Evolutionary conservation across 2,329 filamentous ascomycete species (phyloP).

Genomic region (Curvularia eragrostidis): DNA sequence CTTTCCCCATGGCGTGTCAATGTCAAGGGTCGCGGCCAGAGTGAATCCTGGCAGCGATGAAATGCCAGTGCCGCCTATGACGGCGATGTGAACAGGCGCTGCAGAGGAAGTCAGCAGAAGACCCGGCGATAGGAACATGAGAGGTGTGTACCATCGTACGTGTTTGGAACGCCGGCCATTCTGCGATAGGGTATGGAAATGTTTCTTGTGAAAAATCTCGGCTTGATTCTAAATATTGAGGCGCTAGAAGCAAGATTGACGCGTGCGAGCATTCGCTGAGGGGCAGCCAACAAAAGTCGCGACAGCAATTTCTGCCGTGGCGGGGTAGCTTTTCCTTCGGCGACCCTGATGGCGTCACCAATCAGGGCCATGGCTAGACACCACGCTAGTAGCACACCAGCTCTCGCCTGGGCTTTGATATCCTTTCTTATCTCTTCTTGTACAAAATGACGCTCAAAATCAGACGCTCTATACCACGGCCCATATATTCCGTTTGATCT

Average conservation of each 20-base stretch:
- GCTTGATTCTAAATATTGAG: not conserved
- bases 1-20: constrained; percentile 85
- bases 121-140: not conserved
- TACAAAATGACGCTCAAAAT: not conserved
- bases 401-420: not conserved
- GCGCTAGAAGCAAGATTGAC: constrained; percentile 9
- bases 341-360: constrained; percentile 36
- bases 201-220: constrained; percentile 13
- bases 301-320: constrained; percentile 30
- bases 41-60: constrained; percentile 85
- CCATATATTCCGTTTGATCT: not conserved
- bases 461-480: no score
- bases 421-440: not conserved
- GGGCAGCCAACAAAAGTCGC: constrained; percentile 12
- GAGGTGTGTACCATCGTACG: constrained; percentile 37
- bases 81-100: constrained; percentile 59
- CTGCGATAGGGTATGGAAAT: constrained; percentile 39
- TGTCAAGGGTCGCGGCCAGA: constrained; percentile 78
- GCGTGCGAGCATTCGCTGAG: constrained; percentile 29
- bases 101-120: constrained; percentile 17
- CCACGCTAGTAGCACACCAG: not conserved
- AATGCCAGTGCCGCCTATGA: constrained; percentile 80
- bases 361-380: constrained; percentile 9
- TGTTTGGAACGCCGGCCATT: constrained; percentile 45
- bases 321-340: constrained; percentile 28